phyloP scores from a whole-genome alignment of 2,329 filamentous ascomycete species.

The Colletotrichum godetiae region DNA sequence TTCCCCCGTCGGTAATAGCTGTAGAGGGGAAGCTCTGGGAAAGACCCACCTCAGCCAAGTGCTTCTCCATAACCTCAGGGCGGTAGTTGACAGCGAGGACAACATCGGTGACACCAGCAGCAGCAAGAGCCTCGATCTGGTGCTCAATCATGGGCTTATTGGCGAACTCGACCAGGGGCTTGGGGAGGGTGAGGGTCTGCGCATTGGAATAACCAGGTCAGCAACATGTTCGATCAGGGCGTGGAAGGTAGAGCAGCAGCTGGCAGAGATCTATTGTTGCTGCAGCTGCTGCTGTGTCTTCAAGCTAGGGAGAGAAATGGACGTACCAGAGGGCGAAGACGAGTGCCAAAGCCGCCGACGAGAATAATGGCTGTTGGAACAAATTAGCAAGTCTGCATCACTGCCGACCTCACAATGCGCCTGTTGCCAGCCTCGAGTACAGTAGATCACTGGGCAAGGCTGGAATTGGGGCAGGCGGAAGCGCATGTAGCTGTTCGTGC shows the following conservation, averaged over 20 bases:
- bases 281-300: slow-evolving; percentile 1
- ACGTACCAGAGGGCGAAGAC: slow-evolving; percentile 92
- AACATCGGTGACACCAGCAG: slow-evolving; percentile 95
- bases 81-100: slow-evolving; percentile 99
- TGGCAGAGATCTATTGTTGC: not conserved
- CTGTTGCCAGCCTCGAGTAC: not conserved
- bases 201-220: slow-evolving; percentile 21
- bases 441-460: not conserved
- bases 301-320: not conserved
- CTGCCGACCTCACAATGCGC: not conserved
- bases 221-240: slow-evolving; percentile 34
- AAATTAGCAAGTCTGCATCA: slow-evolving; percentile 22
- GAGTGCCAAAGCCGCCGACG: slow-evolving; percentile 98
- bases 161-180: slow-evolving; percentile 96
- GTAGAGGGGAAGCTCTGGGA: not conserved
- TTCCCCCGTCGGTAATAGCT: not conserved
- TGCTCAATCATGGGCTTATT: slow-evolving; percentile 99
- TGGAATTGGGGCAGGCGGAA: not conserved
- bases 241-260: not conserved
- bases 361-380: slow-evolving; percentile 87
- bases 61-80: slow-evolving; percentile 96
- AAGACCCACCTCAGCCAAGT: slow-evolving; percentile 81
- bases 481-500: not conserved
- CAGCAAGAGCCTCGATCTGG: slow-evolving; percentile 94
- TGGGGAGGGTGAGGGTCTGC: slow-evolving; percentile 94